Evolutionary conservation across 2,329 filamentous ascomycete species (phyloP), one percentile per base, ranked within the genome.

Genomic region (Colletotrichum destructivum): DNA sequence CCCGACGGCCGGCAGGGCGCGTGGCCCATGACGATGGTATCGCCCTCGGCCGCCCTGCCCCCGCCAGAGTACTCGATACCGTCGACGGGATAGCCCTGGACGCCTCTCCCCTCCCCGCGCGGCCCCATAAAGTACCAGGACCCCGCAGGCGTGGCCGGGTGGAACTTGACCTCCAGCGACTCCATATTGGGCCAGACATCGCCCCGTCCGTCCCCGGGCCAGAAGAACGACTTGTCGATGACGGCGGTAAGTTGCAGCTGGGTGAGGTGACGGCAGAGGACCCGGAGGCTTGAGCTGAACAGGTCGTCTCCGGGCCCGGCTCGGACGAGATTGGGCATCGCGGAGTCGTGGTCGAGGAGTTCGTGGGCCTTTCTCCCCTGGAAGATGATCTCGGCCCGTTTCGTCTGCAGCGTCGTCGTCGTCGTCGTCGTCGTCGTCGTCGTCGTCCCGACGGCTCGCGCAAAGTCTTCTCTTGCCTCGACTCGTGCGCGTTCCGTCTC

Each of bases 41-140:
- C 31, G 44, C 55, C 18, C 35, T 16, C 5, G 18, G 4, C 16
- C 9, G 26, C 9, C n/a, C 46, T 26, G n/a, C 23, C 11, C 16
- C 47, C 18, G 12, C 13, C 23, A 15, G n/a, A 1, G 6, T 65
- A 56, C 38, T 46, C 51, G 18, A 65, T 15, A 0, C 49, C 62
- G 13, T 42, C 35, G 4, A 65, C 26, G 2, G 40, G 40, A 18
- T 57, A 65, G 0, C 62, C 62, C 9, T 57, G 51, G 4, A 65
- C 62, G 13, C n/a, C 23, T 11, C 15, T 35, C 8, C 62, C 62
- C 23, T 65, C 62, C 8, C 51, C 62, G 12, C 26, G 62, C 2
- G 51, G 62, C 18, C 62, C 62, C 26, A 38, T 8, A 35, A 65
- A 65, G 31, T 65, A 65, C 62, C 62, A 65, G 16, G 51, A 44